Base-by-base conservation (phyloP, 208 protist genomes). In the Leishmania amazonensis region DNA sequence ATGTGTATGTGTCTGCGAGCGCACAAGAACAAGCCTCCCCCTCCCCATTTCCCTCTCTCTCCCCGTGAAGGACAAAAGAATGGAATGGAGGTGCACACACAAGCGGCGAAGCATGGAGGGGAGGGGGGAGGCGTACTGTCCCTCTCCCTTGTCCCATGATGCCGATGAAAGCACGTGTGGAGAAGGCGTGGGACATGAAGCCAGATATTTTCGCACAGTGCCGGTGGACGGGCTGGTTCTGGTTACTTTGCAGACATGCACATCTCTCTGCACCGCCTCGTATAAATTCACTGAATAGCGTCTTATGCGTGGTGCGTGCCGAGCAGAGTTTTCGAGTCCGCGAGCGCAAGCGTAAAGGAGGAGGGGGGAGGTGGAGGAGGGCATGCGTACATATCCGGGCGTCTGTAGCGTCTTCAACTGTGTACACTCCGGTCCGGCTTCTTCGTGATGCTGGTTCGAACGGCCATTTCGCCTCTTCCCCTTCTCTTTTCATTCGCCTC, bases 1-100 rank as follows among this genome's bases (percentile, higher is more conserved):
- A 83, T 80, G 74, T 62, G 77, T 64, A 38, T 67, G 77, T 68
- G 40, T 82, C 31, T 53, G 47, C 24, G 24, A 54, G 28, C 42
- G 19, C 15, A 17, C 40, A 35, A 13, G 19, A 47, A 49, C 35
- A 49, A 72, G 9, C 28, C 15, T n/a, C n/a, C 17, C 51, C 15
- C 0, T 15, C 17, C 15, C 49, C 51, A 19, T 13, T 2, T 15
- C 21, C 17, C 51, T 6, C 51, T 21, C 51, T 9, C 51, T 54
- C 51, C 9, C 51, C 6, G 51, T 68, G 62, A 68, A 68, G 0
- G 40, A n/a, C 49, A 28, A n/a, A 71, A 71, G 40, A 24, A 49
- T 42, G 35, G 5, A n/a, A 49, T 45, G 17, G 42, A 31, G 31
- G 31, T 35, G 65, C 35, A 72, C 21, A 15, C 38, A 49, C 1